Conservation (phyloP, 2,329 filamentous ascomycete species). For the Diaporthe capsici region DNA sequence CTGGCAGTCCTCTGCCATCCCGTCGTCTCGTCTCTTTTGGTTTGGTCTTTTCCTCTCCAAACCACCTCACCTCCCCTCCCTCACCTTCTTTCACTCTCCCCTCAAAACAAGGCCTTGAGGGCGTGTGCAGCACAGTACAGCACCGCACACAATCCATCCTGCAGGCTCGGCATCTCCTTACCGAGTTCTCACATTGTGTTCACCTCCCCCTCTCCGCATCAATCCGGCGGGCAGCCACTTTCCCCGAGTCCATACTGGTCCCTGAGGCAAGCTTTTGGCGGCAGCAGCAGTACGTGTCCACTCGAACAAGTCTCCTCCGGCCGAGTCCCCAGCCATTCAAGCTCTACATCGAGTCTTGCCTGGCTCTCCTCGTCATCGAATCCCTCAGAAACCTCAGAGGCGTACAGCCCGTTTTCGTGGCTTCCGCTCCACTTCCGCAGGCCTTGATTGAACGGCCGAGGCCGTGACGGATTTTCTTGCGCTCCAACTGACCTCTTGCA, state of each 20-base stretch:
- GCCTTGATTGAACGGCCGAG: not conserved
- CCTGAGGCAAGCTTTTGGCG: slow-evolving; percentile 26
- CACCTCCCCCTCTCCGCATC: slow-evolving; percentile 16
- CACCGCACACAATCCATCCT: slow-evolving; percentile 27
- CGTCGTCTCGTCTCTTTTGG: slow-evolving; percentile 18
- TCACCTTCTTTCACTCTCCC: slow-evolving; percentile 12
- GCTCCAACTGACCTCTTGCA: slow-evolving; percentile 32
- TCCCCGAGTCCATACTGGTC: slow-evolving; percentile 28
- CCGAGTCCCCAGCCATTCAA: not conserved
- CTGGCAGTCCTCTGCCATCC: slow-evolving; percentile 30
- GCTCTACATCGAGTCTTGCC: not conserved
- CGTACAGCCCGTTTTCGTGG: not conserved
- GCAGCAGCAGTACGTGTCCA: slow-evolving; percentile 34
- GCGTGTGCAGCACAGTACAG: slow-evolving; percentile 32
- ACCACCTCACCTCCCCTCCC: slow-evolving; percentile 30
- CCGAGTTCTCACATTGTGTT: slow-evolving; percentile 32
- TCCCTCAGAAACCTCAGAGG: not conserved
- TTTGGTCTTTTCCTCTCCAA: slow-evolving; percentile 29
- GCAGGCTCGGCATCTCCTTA: slow-evolving; percentile 34
- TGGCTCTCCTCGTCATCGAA: slow-evolving; percentile 4
- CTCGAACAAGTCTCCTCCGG: not conserved
- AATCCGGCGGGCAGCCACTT: slow-evolving; percentile 24
- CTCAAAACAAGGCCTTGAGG: slow-evolving; percentile 25
- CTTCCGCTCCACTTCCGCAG: not conserved
- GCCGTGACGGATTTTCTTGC: not conserved